Base-by-base conservation (phyloP, 208 protist genomes). In the Naegleria lovaniensis region DNA sequence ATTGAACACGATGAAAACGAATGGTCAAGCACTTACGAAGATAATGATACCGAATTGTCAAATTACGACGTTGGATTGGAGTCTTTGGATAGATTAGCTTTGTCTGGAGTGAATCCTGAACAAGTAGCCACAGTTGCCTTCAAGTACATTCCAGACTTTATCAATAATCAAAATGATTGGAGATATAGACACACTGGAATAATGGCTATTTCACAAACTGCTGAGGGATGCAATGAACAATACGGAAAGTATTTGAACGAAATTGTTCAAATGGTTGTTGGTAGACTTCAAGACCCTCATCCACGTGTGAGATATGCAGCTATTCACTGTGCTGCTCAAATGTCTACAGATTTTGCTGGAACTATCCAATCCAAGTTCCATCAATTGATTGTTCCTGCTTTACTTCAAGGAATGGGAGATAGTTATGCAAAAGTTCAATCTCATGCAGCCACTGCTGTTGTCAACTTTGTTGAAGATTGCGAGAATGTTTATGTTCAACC, bases 281-380 rank as follows among this genome's bases (percentile, higher is more conserved):
- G 33, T n/a, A 13, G 38, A 38, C 52, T 89, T 89, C 39, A 9
- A 40, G 96, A 97, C 85, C 84, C 83, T 29, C 94, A 97, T 84
- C 93, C 95, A 39, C 92, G 95, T 67, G 96, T 98, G 13, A 91
- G 96, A 83, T 96, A 93, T 83, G 96, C 95, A n/a, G 92, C 96
- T 5, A 95, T 95, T 91, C 95, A 96, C 93, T 93, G 92, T 85
- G 90, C 97, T 29, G 95, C 95, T 41, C 96, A 97, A 93, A 92
- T 98, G 90, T 93, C 92, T 41, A 96, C 93, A 41, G 96, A 97
- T 91, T 96, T 97, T 88, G 91, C 90, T 16, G 91, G 91, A 36
- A 36, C 91, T 22, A 85, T 95, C 29, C 94, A 95, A 93, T 48
- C 39, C 41, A 25, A 89, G 13, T 92, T 58, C 83, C 86, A 90